Evolutionary conservation across 2,329 filamentous ascomycete genomes (phyloP).

Genomic region (Ophiosphaerella narmari): DNA sequence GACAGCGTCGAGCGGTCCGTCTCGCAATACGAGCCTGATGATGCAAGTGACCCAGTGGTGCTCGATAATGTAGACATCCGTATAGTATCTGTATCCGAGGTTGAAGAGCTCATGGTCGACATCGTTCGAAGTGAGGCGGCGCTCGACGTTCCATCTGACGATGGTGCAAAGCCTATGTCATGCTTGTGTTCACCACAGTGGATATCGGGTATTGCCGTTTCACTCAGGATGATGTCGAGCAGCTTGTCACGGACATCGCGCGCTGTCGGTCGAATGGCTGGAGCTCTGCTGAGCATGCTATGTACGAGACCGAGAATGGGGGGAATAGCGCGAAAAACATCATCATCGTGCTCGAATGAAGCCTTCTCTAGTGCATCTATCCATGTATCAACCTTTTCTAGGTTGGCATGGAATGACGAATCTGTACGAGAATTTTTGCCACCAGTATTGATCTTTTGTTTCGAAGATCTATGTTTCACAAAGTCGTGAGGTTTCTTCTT

Average conservation of each 20-base stretch:
- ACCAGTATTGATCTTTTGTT: slow-evolving; percentile 58
- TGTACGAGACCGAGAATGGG: slow-evolving; percentile 48
- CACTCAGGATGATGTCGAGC: slow-evolving; percentile 35
- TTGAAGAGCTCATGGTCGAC: slow-evolving; percentile 27
- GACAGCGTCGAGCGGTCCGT: slow-evolving; percentile 33
- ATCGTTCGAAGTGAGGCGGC: slow-evolving; percentile 33
- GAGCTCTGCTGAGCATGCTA: slow-evolving; percentile 50
- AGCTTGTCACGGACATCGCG: slow-evolving; percentile 48
- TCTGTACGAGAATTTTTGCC: slow-evolving; percentile 64
- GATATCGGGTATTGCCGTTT: slow-evolving; percentile 38
- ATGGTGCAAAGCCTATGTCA: slow-evolving; percentile 30
- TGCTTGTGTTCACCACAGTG: slow-evolving; percentile 43
- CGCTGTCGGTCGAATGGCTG: slow-evolving; percentile 48
- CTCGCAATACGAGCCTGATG: slow-evolving; percentile 32
- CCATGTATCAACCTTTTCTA: slow-evolving; percentile 71
- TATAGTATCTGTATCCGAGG: slow-evolving; percentile 39
- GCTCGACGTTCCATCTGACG: slow-evolving; percentile 36
- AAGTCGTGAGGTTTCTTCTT: slow-evolving; percentile 71
- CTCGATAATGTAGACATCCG: slow-evolving; percentile 27
- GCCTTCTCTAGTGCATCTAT: slow-evolving; percentile 65
- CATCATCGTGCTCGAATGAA: slow-evolving; percentile 49
- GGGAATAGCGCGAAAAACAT: slow-evolving; percentile 47
- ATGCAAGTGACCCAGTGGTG: slow-evolving; percentile 30
- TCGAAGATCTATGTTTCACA: slow-evolving; percentile 66
- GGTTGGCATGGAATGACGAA: slow-evolving; percentile 73